Evolutionary conservation across 2,329 filamentous ascomycete species (phyloP), one percentile per base, ranked within the genome.

Genomic region (Fusarium phyllophilum): DNA sequence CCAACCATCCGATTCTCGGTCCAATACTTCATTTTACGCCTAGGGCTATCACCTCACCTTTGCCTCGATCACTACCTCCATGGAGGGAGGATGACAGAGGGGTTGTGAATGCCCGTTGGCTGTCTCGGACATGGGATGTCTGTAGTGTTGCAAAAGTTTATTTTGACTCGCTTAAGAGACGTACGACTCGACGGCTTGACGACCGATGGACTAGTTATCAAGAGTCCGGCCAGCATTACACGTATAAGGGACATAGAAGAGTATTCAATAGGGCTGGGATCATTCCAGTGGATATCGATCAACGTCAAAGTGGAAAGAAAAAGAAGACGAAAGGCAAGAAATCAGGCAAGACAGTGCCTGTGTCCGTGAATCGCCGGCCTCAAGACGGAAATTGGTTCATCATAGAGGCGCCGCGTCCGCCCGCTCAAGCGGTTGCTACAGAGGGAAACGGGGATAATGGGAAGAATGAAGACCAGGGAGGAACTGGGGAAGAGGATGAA

Each of bases 281-380:
- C 6, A 33, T 52, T 3, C 49, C 49, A 18, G 49, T 20, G 3
- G 49, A 52, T 20, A 9, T 14, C 3, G 49, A 52, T 14, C n/a
- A 11, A 36, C 17, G 1, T 8, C 3, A 36, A 11, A 7, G 3
- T 3, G 8, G 33, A 15, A 36, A 2, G n/a, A 15, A 36, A 8
- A 36, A 26, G 48, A 52, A 36, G 12, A 22, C 8, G 4, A 52
- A 36, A 14, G 9, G 9, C n/a, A 26, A 52, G n/a, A 26, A 3
- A 15, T 8, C 15, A 34, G 11, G 8, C 7, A 34, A 6, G 46
- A 18, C 31, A 13, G n/a, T 7, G 18, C 14, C n/a, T 10, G 18
- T 26, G 18, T 52, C 33, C 0, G 18, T 52, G 2, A 36, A 13
- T 12, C 49, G 33, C n/a, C n/a, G 31, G 4, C 9, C 49, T 13